Evolutionary conservation across 2,329 filamentous ascomycete genomes (phyloP).

Genomic region (Colletotrichum cereale): DNA sequence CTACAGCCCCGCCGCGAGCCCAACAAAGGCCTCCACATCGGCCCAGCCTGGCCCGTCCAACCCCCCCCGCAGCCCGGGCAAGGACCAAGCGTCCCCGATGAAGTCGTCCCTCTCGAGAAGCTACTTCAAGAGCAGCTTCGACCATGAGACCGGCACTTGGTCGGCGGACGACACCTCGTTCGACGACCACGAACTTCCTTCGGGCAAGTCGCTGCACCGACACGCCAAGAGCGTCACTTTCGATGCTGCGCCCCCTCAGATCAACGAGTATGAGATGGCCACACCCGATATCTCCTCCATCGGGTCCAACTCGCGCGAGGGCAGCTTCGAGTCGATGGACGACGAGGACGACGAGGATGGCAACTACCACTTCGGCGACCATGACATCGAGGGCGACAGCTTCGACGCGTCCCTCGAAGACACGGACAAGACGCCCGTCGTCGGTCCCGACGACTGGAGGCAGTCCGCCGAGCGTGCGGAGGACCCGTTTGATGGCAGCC

Average conservation of each 20-base stretch:
- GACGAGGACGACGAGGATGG: slow-evolving; percentile 70
- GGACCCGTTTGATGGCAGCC: slow-evolving; percentile 79
- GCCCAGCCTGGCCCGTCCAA: slow-evolving; percentile 41
- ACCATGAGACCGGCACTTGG: slow-evolving; percentile 77
- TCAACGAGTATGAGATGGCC: slow-evolving; percentile 98
- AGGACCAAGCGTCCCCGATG: slow-evolving; percentile 80
- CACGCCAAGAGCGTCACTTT: slow-evolving; percentile 98
- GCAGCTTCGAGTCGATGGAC: slow-evolving; percentile 90
- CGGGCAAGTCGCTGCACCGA: slow-evolving; percentile 78
- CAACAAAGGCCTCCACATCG: slow-evolving; percentile 41
- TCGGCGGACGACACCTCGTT: slow-evolving; percentile 74
- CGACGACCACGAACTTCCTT: slow-evolving; percentile 70
- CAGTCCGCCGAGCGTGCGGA: slow-evolving; percentile 64
- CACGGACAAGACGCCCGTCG: slow-evolving; percentile 96
- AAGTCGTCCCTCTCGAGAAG: slow-evolving; percentile 87
- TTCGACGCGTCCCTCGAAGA: slow-evolving; percentile 97
- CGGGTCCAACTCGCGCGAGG: slow-evolving; percentile 89
- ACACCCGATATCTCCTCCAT: slow-evolving; percentile 96
- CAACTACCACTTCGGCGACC: slow-evolving; percentile 65
- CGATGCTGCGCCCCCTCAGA: slow-evolving; percentile 89
- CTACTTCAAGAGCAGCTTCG: slow-evolving; percentile 76
- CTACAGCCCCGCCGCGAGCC: slow-evolving; percentile 62
- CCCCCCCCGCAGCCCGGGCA: slow-evolving; percentile 69
- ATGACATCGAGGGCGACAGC: slow-evolving; percentile 81
- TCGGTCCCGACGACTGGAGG: slow-evolving; percentile 97